These are phyloP conservation scores for Scytalidium lignicola DNA, from an alignment of 2,329 filamentous ascomycete species.

Conservation along the genomic window DNA sequence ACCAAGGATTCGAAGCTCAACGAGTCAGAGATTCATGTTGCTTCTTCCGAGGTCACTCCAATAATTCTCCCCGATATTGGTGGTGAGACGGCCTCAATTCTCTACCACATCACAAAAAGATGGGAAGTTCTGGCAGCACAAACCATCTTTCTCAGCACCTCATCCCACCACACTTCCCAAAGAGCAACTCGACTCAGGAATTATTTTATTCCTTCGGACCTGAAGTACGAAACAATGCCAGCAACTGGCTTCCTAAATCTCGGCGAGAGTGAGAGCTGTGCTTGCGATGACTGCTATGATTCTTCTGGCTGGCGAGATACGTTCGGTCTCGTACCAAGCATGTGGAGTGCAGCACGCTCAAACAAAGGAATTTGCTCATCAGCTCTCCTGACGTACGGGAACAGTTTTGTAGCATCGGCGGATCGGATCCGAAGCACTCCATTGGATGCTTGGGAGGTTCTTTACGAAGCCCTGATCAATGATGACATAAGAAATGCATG, in stretches of 20 bases:
- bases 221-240: constrained; percentile 11
- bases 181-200: constrained; percentile 9
- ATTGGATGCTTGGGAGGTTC: constrained; percentile 20
- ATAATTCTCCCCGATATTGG: constrained; percentile 33
- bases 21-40: not conserved
- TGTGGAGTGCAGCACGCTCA: constrained; percentile 27
- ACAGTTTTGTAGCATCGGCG: constrained; percentile 41
- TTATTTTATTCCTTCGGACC: constrained; percentile 11
- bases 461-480: constrained; percentile 20
- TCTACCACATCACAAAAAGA: constrained; percentile 37
- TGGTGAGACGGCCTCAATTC: constrained; percentile 39
- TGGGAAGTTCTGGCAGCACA: constrained; percentile 40
- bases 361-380: constrained; percentile 24
- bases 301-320: constrained; percentile 34
- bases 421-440: constrained; percentile 32
- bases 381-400: constrained; percentile 38
- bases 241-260: constrained; percentile 41
- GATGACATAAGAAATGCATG: constrained; percentile 16
- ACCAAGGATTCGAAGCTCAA: constrained; percentile 17
- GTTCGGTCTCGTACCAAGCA: constrained; percentile 30
- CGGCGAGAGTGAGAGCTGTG: constrained; percentile 33
- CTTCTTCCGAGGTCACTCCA: constrained; percentile 13
- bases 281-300: constrained; percentile 35
- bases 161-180: constrained; percentile 4
- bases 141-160: constrained; percentile 38